Evolutionary conservation across 2,329 filamentous ascomycete genomes (phyloP).

Genomic region (Leptographium galeiforme): DNA sequence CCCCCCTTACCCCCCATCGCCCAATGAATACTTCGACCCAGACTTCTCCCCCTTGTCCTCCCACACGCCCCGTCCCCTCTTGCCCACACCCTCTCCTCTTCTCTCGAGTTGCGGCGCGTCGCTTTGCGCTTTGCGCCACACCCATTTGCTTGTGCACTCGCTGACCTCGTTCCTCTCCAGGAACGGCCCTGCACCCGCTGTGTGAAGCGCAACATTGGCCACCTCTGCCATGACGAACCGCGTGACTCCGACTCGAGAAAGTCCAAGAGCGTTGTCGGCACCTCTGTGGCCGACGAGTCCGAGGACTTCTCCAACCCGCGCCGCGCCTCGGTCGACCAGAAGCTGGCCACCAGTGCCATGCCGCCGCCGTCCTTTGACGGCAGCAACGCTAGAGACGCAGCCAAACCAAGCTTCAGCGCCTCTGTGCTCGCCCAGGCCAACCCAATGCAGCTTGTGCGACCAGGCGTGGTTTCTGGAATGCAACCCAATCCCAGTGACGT

Average conservation of each 20-base stretch:
- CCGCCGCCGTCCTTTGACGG: constrained; percentile 34
- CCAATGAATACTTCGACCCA: not conserved
- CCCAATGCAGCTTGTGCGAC: constrained; percentile 57
- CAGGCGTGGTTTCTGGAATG: constrained; percentile 52
- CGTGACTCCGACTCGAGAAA: constrained; percentile 74
- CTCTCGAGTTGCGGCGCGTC: not conserved
- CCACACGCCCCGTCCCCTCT: constrained; percentile 2
- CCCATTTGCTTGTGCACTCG: not conserved
- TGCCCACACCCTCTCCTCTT: not conserved
- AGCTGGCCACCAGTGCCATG: constrained; percentile 37
- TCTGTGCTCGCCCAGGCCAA: constrained; percentile 35
- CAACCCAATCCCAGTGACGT: constrained; percentile 48
- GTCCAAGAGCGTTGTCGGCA: constrained; percentile 50
- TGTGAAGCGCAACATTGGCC: constrained; percentile 96
- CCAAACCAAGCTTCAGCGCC: constrained; percentile 30
- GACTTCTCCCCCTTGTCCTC: constrained; percentile 5
- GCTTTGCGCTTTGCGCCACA: not conserved
- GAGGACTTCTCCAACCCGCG: constrained; percentile 39
- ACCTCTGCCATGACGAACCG: constrained; percentile 95
- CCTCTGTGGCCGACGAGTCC: constrained; percentile 47
- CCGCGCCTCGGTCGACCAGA: constrained; percentile 39
- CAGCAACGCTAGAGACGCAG: constrained; percentile 17
- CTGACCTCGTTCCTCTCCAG: constrained; percentile 30
- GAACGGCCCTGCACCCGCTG: constrained; percentile 94
- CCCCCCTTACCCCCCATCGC: not conserved